Evolutionary conservation across 768 basidiomycete species (phyloP), one percentile per base, ranked within the genome.

Genomic region (Pulveroboletus sp.): DNA sequence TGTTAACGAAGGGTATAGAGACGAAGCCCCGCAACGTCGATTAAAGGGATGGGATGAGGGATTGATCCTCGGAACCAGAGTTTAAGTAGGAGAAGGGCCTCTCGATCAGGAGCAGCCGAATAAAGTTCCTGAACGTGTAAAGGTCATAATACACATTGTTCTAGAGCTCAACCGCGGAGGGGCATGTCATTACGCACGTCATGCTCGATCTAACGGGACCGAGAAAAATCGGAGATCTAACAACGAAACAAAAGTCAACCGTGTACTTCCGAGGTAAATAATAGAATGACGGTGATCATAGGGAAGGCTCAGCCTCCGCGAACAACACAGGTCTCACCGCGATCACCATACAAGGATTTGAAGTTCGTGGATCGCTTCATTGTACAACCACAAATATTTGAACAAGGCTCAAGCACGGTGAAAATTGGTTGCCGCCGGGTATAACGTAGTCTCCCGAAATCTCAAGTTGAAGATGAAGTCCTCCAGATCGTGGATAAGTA

Each of bases 11-110:
- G 61, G 43, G 60, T 57, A 59, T 58, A 59, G 42, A 63, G 72
- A 72, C 73, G 74, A 68, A 68, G 75, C 49, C 74, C 75, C 46
- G 75, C 75, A 71, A 75, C 74, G 74, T 68, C 66, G 47, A 53
- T 56, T 48, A 43, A 56, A 51, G 40, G 38, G 33, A 39, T 29
- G 45, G n/a, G 50, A 55, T 52, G 35, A 39, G 53, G 35, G 25
- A 45, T 11, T 13, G 31, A 19, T 38, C 19, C 27, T 17, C 36
- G 17, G 35, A 33, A 37, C 33, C 17, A 13, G 23, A 36, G 35
- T 34, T 70, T 68, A 65, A 58, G 58, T 59, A 45, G 16, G 31
- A 21, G 20, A 40, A 20, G 21, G 42, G 31, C 31, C 52, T 47
- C 41, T 45, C 17, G 34, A 53, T 54, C 45, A n/a, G 53, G 52